Evolutionary conservation across 257 asterid species (phyloP).

Genomic region (Fraxinus cuspidata): DNA sequence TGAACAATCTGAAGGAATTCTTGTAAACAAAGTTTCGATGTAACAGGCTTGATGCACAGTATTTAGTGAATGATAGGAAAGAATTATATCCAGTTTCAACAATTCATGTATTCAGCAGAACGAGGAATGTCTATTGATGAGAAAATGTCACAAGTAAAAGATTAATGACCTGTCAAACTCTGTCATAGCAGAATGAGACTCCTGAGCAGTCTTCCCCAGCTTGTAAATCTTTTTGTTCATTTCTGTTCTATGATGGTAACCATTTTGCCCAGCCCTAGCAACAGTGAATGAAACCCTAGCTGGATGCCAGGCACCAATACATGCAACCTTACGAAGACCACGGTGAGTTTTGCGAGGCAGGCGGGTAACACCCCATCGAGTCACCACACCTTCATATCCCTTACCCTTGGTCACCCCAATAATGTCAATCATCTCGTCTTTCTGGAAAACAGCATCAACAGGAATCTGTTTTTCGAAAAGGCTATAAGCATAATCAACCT

Average conservation of each 20-base stretch:
- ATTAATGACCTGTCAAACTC: constrained; percentile 70
- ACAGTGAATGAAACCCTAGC: constrained; percentile 84
- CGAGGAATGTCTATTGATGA: no score
- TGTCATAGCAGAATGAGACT: constrained; percentile 67
- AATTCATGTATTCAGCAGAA: no score
- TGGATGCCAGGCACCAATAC: constrained; percentile 96
- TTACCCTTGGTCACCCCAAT: constrained; percentile 59
- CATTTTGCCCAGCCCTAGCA: constrained; percentile 87
- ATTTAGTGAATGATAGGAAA: no score
- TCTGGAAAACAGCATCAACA: constrained; percentile 76
- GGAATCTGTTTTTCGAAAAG: constrained; percentile 81
- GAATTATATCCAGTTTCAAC: no score
- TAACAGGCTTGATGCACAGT: no score
- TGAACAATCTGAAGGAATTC: no score
- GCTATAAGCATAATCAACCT: constrained; percentile 74
- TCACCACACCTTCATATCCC: constrained; percentile 84
- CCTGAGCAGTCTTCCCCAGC: constrained; percentile 78
- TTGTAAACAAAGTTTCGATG: no score
- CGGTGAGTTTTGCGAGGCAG: constrained; percentile 89
- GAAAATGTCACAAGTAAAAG: not conserved
- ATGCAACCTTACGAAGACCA: constrained; percentile 87
- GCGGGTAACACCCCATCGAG: constrained; percentile 96
- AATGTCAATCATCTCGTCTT: constrained; percentile 78
- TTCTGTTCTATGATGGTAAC: constrained; percentile 85
- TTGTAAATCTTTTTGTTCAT: constrained; percentile 85